phyloP scores from a whole-genome alignment of 805 yeast species.

The Clavispora carvajalis region DNA sequence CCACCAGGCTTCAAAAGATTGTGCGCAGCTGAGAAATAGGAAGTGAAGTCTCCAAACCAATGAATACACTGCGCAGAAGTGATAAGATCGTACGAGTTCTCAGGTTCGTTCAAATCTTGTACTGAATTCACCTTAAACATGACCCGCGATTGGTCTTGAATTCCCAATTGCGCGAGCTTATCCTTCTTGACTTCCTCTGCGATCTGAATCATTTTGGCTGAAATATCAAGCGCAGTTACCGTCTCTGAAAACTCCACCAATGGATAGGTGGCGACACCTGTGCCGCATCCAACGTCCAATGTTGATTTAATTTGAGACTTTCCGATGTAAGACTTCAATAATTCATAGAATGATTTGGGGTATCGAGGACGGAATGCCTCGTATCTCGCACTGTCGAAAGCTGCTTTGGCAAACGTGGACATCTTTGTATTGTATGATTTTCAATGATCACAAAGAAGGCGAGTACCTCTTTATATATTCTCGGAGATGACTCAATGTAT shows the following conservation, averaged over 20 bases:
- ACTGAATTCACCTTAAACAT: conserved; percentile 28
- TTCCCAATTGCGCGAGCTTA: conserved; percentile 21
- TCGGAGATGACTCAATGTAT: no score
- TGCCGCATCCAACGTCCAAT: conserved; percentile 47
- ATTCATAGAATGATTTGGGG: conserved; percentile 32
- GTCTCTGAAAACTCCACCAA: conserved; percentile 32
- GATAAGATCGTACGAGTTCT: conserved; percentile 13
- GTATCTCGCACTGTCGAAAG: conserved; percentile 13
- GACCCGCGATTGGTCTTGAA: conserved; percentile 22
- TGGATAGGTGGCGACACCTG: conserved; percentile 48
- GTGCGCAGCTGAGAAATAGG: conserved; percentile 11
- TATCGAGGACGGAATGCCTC: conserved; percentile 39
- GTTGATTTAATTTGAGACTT: conserved; percentile 19
- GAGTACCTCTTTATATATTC: neutral
- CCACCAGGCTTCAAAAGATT: conserved; percentile 14
- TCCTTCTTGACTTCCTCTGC: conserved; percentile 29
- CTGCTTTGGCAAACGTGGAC: conserved; percentile 13
- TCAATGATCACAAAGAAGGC: neutral
- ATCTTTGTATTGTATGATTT: conserved; percentile 4
- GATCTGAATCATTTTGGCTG: conserved; percentile 41
- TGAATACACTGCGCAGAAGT: conserved; percentile 18
- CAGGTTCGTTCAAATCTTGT: conserved; percentile 23
- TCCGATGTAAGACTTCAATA: conserved; percentile 22
- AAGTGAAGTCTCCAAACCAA: conserved; percentile 16
- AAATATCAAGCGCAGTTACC: conserved; percentile 44